These are phyloP conservation scores for Metschnikowia similis DNA, from an alignment of 805 yeast genomes.

Conservation along the genomic window DNA sequence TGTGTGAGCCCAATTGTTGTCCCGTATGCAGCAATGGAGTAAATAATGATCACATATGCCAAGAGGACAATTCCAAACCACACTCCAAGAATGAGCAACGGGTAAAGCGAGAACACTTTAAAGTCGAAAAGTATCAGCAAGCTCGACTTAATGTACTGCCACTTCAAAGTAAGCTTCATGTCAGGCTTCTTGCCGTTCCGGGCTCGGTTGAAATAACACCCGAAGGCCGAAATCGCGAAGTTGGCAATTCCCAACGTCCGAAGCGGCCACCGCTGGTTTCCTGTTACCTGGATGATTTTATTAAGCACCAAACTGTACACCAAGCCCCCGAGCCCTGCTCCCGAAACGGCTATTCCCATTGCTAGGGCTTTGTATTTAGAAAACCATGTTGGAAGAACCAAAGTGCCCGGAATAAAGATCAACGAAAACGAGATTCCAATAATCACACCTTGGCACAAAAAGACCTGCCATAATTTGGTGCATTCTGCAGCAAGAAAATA, in stretches of 20 bases:
- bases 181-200: conserved; percentile 32
- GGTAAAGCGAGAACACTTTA: conserved; percentile 22
- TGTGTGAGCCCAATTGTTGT: conserved; percentile 41
- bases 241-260: conserved; percentile 36
- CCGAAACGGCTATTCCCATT: conserved; percentile 45
- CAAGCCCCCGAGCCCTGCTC: conserved; percentile 51
- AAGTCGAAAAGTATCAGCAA: conserved; percentile 34
- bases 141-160: conserved; percentile 18
- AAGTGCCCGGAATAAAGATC: conserved; percentile 55
- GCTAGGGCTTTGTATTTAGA: conserved; percentile 56
- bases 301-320: conserved; percentile 43
- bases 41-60: conserved; percentile 34
- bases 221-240: conserved; percentile 29
- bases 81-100: conserved; percentile 21
- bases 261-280: conserved; percentile 43
- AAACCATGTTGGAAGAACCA: conserved; percentile 69
- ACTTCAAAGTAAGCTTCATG: conserved; percentile 21
- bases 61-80: conserved; percentile 38
- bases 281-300: conserved; percentile 35
- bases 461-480: conserved; percentile 60
- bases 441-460: conserved; percentile 63
- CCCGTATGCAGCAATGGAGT: conserved; percentile 38
- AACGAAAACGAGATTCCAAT: conserved; percentile 53
- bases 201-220: conserved; percentile 42
- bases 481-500: conserved; percentile 58